Base-by-base conservation (phyloP, 441 rosid species). In the Pelargonium citronellum region DNA sequence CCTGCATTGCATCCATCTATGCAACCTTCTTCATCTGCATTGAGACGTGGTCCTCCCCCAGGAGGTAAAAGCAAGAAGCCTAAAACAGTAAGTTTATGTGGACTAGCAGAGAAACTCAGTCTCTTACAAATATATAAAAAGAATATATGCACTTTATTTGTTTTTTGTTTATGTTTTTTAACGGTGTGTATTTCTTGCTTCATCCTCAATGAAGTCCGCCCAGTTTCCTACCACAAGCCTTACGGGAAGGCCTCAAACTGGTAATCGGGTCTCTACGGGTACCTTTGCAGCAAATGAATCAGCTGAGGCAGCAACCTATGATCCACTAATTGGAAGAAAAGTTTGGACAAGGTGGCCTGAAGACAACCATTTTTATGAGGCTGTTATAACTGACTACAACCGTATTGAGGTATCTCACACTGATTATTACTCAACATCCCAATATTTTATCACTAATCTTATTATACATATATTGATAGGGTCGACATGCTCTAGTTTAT, bases 401-500 rank as follows among this genome's bases (percentile, higher is more conserved):
- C 69, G 16, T 66, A 69, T 51, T 58, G 89, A 87, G 91, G 96
- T 89, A 80, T 71, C n/a, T 73, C 66, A 13, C 30, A 46, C 68
- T 71, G 69, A 70, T 68, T 7, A 68, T 69, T 11, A n/a, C 70
- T 20, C 27, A n/a, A 69, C 78, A 44, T 49, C 78, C 20, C 67
- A 24, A 19, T 49, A 49, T 67, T 69, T 66, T 49, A 41, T 68
- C 34, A 44, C 77, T 73, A 55, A 77, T 73, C 46, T 58, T 53
- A n/a, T 57, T 12, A 71, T 77, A 67, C 57, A 53, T 62, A 67
- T 66, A 27, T 78, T 79, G 60, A 73, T 77, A 95, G 99, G 99
- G 96, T 47, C 87, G 80, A 70, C 98, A 95, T 91, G 92, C 92
- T 80, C 83, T 95, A 84, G 96, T 95, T 76, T 95, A 95, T 87